Conservation (phyloP, 1,284 basidiomycete species). For the Wallemia mellicola region DNA sequence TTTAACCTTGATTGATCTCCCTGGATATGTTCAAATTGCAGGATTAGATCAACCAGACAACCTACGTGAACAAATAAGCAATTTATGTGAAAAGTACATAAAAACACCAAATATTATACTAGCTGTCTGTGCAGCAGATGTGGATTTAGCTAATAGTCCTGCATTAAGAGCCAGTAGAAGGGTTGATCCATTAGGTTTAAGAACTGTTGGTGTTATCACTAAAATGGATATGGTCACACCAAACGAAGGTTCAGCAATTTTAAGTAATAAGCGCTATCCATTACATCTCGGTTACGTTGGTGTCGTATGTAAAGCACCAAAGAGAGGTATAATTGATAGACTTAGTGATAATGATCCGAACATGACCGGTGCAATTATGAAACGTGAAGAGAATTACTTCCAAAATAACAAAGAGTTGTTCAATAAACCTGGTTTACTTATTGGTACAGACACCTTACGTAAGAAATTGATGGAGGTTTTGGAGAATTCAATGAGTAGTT, state of each 20-base stretch:
- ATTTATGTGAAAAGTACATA: slow-evolving; percentile 83
- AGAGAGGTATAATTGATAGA: slow-evolving; percentile 18
- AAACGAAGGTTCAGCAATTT: slow-evolving; percentile 46
- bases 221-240: slow-evolving; percentile 94
- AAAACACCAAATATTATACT: slow-evolving; percentile 91
- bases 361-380: slow-evolving; percentile 26
- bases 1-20: slow-evolving; percentile 83
- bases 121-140: slow-evolving; percentile 90
- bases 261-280: slow-evolving; percentile 81
- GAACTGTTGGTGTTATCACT: slow-evolving; percentile 91
- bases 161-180: slow-evolving; percentile 72
- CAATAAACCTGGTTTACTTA: slow-evolving; percentile 26
- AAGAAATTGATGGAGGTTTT: slow-evolving; percentile 79
- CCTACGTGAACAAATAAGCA: slow-evolving; percentile 70
- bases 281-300: slow-evolving; percentile 89
- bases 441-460: slow-evolving; percentile 67
- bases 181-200: slow-evolving; percentile 73
- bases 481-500: slow-evolving; percentile 87
- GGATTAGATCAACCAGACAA: slow-evolving; percentile 86
- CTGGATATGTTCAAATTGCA: slow-evolving; percentile 84
- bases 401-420: slow-evolving; percentile 39
- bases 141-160: slow-evolving; percentile 92
- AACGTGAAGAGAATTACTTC: slow-evolving; percentile 58
- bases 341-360: slow-evolving; percentile 15
- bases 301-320: slow-evolving; percentile 59